Conservation (phyloP, 2,329 filamentous ascomycete species). For the Sphaceloma murrayae region DNA sequence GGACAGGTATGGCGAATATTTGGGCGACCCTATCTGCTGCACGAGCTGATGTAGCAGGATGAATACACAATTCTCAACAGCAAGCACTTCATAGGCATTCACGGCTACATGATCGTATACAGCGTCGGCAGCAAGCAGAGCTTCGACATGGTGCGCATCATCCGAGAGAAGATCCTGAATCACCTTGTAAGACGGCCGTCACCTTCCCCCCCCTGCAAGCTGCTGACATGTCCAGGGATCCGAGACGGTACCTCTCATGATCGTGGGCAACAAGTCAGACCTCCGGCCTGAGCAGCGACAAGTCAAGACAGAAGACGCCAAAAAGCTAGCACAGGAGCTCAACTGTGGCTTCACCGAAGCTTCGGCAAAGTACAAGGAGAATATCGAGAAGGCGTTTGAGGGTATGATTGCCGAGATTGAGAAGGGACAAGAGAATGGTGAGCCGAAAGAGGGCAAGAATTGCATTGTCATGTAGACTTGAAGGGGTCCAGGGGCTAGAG, state of each 20-base stretch:
- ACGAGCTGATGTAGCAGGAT: conserved; percentile 54
- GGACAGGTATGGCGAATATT: conserved; percentile 77
- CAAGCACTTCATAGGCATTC: conserved; percentile 98
- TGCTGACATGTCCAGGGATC: conserved; percentile 53
- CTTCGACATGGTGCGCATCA: conserved; percentile 95
- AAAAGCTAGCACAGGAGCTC: conserved; percentile 74
- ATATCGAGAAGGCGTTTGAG: conserved; percentile 87
- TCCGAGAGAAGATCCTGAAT: conserved; percentile 93
- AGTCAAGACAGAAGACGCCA: conserved; percentile 76
- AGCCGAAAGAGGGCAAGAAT: conserved; percentile 72
- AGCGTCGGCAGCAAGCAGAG: conserved; percentile 90
- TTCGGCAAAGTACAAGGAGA: conserved; percentile 86
- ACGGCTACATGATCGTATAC: conserved; percentile 97
- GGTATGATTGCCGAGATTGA: conserved; percentile 91
- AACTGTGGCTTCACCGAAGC: conserved; percentile 92
- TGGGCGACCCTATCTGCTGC: too few species aligned
- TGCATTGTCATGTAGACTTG: conserved; percentile 72
- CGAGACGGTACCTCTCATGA: conserved; percentile 82
- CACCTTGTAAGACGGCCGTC: conserved; percentile 59
- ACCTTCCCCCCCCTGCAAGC: neutral
- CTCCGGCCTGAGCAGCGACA: conserved; percentile 87
- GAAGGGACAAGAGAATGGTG: conserved; percentile 74
- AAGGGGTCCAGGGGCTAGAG: too few species aligned
- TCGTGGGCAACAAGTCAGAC: conserved; percentile 97
- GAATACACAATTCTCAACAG: conserved; percentile 98